Percentiles rank a stretch among this genome's conserved stretches.
Conservation (phyloP, 2,329 filamentous ascomycete species). For the Aspergillus chevalieri region DNA sequence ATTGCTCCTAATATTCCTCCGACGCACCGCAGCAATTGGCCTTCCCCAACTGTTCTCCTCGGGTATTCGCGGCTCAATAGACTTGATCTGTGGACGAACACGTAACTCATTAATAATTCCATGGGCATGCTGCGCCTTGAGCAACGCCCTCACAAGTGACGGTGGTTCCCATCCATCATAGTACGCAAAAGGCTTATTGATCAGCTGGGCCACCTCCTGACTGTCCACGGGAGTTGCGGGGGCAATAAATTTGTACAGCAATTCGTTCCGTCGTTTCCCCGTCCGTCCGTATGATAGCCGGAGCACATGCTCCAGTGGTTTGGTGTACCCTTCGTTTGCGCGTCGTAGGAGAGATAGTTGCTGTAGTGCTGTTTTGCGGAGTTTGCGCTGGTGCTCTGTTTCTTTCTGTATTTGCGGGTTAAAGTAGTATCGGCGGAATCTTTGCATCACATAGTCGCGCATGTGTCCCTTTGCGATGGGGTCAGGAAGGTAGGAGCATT, state of each 20-base stretch:
- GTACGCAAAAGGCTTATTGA: constrained; percentile 13
- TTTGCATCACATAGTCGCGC: constrained; percentile 41
- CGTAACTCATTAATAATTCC: constrained; percentile 18
- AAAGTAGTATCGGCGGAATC: constrained; percentile 43
- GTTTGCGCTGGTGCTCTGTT: constrained; percentile 12
- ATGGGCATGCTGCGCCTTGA: constrained; percentile 30
- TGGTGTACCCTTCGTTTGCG: constrained; percentile 52
- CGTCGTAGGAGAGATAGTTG: constrained; percentile 41
- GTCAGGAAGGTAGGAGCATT: constrained; percentile 57
- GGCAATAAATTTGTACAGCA: constrained; percentile 36
- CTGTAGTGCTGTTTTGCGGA: constrained; percentile 24
- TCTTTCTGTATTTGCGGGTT: constrained; percentile 12
- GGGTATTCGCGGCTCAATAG: constrained; percentile 26
- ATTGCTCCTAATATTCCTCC: constrained; percentile 28
- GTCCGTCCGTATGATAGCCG: constrained; percentile 52
- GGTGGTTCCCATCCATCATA: constrained; percentile 32
- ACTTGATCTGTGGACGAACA: constrained; percentile 19
- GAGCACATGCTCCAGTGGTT: constrained; percentile 48
- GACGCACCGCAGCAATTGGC: constrained; percentile 23
- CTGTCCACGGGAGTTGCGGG: constrained; percentile 20
- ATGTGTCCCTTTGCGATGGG: constrained; percentile 47
- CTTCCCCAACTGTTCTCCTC: constrained; percentile 31
- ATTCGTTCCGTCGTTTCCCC: constrained; percentile 46
- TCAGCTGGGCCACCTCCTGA: constrained; percentile 13
- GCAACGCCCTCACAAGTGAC: constrained; percentile 23